Evolutionary conservation across 169 alveolate species (phyloP), one percentile per base, ranked within the genome.

Genomic region (Babesia bovis): DNA sequence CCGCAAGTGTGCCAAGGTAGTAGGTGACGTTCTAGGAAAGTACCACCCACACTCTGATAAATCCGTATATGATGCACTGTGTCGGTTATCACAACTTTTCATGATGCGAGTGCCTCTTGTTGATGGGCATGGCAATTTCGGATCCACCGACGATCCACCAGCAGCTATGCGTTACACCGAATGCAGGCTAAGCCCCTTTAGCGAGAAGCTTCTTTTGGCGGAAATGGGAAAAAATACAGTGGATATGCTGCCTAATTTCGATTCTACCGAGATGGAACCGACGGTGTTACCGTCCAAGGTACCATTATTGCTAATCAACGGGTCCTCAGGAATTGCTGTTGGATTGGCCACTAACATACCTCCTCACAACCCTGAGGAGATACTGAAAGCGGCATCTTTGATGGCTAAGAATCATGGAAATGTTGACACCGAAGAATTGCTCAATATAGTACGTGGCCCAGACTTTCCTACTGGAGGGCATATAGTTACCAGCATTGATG

Each of bases 151-250:
- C 60, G 92, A 89, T 21, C 93, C 93, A 4, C 91, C 95, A 2
- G 95, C 95, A 7, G 95, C 95, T 3, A 91, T 91, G 95, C 63
- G 95, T 55, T 91, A 91, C 74, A 91, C 95, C 7, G 95, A 91
- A 55, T 90, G 94, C 60, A 51, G 90, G 28, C 68, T 91, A 45
- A 78, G 74, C 19, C 47, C 4, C 0, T 78, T 68, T 66, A 89
- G 95, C 73, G 85, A 86, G 57, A 86, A 83, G 52, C 57, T 84
- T 3, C 70, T 89, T 30, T 60, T 91, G 66, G 66, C 74, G 53
- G 92, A 91, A 52, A 58, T 91, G 41, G 69, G 60, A 41, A 79
- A 66, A 35, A 85, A 84, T 25, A 86, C 91, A 28, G 71, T 90
- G 21, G 91, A 85, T 15, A 83, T 85, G 50, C 69, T 82, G 35